phyloP scores from a whole-genome alignment of 1,139 yeast genomes.

The Magnusiomyces magnusii region DNA sequence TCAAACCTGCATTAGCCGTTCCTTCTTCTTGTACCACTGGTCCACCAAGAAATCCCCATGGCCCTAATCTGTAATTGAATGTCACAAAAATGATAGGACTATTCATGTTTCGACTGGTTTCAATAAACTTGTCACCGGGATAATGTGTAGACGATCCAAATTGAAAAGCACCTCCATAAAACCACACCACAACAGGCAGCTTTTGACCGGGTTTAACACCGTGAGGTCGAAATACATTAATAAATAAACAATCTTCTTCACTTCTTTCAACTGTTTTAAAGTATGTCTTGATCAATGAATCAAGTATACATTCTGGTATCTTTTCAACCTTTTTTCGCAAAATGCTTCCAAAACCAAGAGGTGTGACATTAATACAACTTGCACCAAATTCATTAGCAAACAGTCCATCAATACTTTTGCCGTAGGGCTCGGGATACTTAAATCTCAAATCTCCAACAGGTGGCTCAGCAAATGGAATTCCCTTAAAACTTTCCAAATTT shows the following conservation, averaged over 20 bases:
- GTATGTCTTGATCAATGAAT: background rate
- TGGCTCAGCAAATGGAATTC: conserved; percentile 28
- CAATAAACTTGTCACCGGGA: conserved; percentile 14
- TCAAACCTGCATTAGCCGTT: conserved; percentile 29
- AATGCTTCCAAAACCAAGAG: conserved; percentile 2
- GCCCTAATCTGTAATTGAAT: conserved; percentile 19
- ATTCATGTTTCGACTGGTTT: conserved; percentile 19
- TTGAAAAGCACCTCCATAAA: conserved; percentile 31
- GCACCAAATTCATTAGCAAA: conserved; percentile 6
- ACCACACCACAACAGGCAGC: conserved; percentile 28
- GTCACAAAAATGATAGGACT: conserved; percentile 18
- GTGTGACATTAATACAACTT: conserved; percentile 9
- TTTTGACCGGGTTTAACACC: background rate
- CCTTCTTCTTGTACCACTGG: conserved; percentile 21
- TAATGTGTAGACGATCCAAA: conserved; percentile 21
- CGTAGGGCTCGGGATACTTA: conserved; percentile 20
- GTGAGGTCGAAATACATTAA: conserved; percentile 27
- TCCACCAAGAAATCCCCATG: conserved; percentile 16
- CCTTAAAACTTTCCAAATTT: conserved; percentile 21
- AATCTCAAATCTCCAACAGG: conserved; percentile 24
- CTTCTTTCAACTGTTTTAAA: conserved; percentile 3
- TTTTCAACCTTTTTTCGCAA: conserved; percentile 2
- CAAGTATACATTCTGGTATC: background rate
- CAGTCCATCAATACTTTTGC: conserved; percentile 13
- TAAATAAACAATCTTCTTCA: conserved; percentile 26